phyloP scores from a whole-genome alignment of 176 grass and related monocot genomes.

The Cenchrus americanus region DNA sequence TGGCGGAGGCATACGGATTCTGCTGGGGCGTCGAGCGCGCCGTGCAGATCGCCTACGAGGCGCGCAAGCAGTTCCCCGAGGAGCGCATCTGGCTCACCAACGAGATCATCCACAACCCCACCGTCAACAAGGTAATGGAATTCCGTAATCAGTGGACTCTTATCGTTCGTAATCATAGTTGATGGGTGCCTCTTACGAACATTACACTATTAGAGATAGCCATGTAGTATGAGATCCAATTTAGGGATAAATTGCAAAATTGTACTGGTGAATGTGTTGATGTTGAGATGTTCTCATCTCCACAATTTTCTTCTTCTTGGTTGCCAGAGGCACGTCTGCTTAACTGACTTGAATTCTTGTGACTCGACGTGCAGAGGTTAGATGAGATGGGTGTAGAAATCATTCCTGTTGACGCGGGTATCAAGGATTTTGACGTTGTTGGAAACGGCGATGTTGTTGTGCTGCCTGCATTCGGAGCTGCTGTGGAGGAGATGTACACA shows the following conservation, averaged over 20 bases:
- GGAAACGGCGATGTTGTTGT: conserved; percentile 86
- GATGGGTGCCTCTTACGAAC: neutral
- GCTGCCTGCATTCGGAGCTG: conserved; percentile 93
- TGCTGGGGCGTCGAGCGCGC: conserved; percentile 99
- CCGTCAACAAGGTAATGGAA: conserved; percentile 75
- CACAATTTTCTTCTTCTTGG: neutral
- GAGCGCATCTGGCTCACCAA: conserved; percentile 96
- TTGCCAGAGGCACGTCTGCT: neutral
- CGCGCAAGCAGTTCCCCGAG: conserved; percentile 98
- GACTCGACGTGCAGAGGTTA: conserved; percentile 63
- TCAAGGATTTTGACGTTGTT: conserved; percentile 75
- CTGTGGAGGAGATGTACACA: conserved; percentile 95
- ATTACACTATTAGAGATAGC: neutral
- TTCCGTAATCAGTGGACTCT: neutral
- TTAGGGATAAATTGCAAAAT: neutral
- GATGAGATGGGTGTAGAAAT: conserved; percentile 75
- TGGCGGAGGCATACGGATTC: conserved; percentile 96
- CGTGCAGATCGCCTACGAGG: conserved; percentile 98
- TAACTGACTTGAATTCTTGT: conserved; percentile 4
- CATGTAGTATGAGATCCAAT: neutral
- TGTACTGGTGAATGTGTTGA: neutral
- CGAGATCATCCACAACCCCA: conserved; percentile 99
- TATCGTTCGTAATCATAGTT: neutral
- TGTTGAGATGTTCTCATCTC: neutral
- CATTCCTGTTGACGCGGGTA: conserved; percentile 68